A percentile compares a stretch with the other conserved stretches of the same genome.
Evolutionary conservation across 345 rosid genomes (phyloP).

Genomic region (Acer saccharum): DNA sequence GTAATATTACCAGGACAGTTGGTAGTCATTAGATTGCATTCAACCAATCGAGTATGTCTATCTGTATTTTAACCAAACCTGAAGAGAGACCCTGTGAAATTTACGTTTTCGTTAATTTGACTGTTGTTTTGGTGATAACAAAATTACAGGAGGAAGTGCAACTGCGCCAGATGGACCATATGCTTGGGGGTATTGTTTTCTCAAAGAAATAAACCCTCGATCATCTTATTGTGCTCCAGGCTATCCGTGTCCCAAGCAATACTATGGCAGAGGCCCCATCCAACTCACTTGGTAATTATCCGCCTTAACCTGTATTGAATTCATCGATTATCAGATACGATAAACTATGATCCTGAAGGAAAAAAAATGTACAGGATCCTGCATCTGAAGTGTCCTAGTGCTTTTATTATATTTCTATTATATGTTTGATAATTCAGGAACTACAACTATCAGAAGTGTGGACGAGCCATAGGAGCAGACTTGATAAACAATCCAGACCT

Average conservation of each 20-base stretch:
- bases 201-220: conserved; percentile 48
- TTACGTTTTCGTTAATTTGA: too few species aligned
- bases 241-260: conserved; percentile 63
- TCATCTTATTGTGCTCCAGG: conserved; percentile 40
- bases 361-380: too few species aligned
- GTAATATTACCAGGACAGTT: too few species aligned
- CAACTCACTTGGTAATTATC: conserved; percentile 52
- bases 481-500: conserved; percentile 66
- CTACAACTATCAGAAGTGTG: conserved; percentile 67
- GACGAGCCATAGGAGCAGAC: conserved; percentile 51
- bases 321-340: too few species aligned
- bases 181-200: conserved; percentile 68
- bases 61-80: too few species aligned
- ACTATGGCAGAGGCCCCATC: conserved; percentile 75
- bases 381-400: too few species aligned
- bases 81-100: too few species aligned
- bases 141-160: conserved; percentile 46
- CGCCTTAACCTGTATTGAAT: too few species aligned
- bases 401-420: background rate
- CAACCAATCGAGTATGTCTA: too few species aligned
- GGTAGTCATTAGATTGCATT: too few species aligned
- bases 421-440: conserved; percentile 37
- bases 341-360: too few species aligned
- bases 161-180: conserved; percentile 69
- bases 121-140: too few species aligned